Percentiles rank a stretch among this genome's conserved stretches.
phyloP scores from a whole-genome alignment of 2,329 filamentous ascomycete species.

The Monosporascus cannonballus region DNA sequence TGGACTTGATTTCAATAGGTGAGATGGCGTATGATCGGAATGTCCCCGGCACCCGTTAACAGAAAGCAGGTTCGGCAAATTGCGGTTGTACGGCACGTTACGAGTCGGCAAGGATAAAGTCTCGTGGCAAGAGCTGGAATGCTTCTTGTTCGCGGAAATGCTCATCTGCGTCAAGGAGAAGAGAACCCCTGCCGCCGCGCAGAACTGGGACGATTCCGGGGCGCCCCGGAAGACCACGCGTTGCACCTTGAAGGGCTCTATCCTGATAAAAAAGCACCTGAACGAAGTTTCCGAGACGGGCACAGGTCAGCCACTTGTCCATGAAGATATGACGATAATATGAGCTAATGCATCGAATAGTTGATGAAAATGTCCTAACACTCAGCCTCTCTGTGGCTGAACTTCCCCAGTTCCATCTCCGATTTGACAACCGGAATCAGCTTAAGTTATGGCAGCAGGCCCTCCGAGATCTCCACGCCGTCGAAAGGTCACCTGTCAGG shows the following conservation, averaged over 20 bases:
- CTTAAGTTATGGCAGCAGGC: constrained; percentile 88
- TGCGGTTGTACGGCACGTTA: constrained; percentile 82
- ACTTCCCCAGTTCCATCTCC: constrained; percentile 87
- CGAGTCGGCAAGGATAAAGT: constrained; percentile 93
- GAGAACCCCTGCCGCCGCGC: constrained; percentile 53
- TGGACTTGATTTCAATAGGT: constrained; percentile 83
- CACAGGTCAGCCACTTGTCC: constrained; percentile 30
- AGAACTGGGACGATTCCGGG: constrained; percentile 61
- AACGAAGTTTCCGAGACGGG: constrained; percentile 76
- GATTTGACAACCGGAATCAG: constrained; percentile 77
- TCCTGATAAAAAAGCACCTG: constrained; percentile 95
- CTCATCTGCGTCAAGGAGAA: constrained; percentile 99
- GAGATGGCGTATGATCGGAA: constrained; percentile 18
- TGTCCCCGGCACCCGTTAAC: constrained; percentile 19
- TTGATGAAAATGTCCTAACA: constrained; percentile 79
- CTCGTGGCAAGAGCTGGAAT: constrained; percentile 96
- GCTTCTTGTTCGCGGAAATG: constrained; percentile 97
- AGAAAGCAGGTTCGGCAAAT: constrained; percentile 69
- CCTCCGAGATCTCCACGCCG: constrained; percentile 72
- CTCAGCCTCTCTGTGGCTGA: constrained; percentile 87
- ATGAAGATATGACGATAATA: constrained; percentile 17
- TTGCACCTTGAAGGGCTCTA: constrained; percentile 93
- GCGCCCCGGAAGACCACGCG: constrained; percentile 59
- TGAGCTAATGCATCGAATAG: constrained; percentile 25
- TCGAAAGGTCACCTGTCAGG: constrained; percentile 57